Evolutionary conservation across 495 filamentous ascomycete genomes (phyloP), one percentile per base, ranked within the genome.

Genomic region (Hypoxylon trugodes): DNA sequence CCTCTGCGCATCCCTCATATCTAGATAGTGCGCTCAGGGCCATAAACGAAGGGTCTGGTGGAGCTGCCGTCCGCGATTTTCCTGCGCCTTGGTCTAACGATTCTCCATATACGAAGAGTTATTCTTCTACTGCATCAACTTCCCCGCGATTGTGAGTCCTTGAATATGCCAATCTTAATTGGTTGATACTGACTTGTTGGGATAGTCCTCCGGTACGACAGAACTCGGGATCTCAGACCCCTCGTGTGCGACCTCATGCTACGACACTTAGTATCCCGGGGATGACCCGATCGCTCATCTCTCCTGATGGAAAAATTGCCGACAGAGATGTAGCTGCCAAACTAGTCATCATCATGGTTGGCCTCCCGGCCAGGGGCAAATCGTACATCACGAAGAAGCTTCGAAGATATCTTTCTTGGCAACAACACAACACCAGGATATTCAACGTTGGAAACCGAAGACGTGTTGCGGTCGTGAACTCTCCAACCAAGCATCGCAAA

Each of bases 321-420:
- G 87, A 93, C 64, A 82, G 93, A 56, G 95, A 98, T 81, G 87
- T 98, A 43, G 95, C 92, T 18, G 87, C 94, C 13, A 98, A 98
- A 80, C 81, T 98, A 65, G 93, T 97, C 68, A 95, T 98, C 70
- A 89, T 98, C 68, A 98, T 98, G 95, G 95, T 98, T 43, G 95
- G 95, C 58, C 81, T 98, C 47, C 95, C 95, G 0, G 95, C 95
- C 1, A 80, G 95, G 59, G 95, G 95, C 50, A 98, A 98, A 77
- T 96, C 92, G 54, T 98, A 98, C 76, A 93, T 98, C 66, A 97
- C 94, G 50, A 97, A 97, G 81, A 98, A 98, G 79, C 82, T 98
- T 40, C 90, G 93, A 19, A 86, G 95, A 45, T 98, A 98, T 67
- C 78, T 98, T 18, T 93, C 96, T 52, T 98, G 95, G 95, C 87